Evolutionary conservation across 108 stramenopile species (phyloP).

Genomic region (Skeletonema tropicum): DNA sequence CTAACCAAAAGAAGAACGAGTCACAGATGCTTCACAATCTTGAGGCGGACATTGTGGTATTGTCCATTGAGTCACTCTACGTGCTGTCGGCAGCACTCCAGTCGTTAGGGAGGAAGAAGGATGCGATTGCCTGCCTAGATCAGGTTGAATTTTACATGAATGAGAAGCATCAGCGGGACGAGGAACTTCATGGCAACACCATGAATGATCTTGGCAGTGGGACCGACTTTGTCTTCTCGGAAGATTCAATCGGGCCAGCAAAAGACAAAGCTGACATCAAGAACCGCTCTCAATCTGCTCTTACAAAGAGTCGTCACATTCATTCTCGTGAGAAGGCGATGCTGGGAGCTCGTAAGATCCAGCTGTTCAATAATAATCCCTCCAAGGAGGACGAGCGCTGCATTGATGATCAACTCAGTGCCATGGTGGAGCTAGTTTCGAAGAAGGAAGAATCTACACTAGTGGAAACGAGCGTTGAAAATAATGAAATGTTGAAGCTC

Average conservation of each 20-base stretch:
- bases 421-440: constrained; percentile 29
- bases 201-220: constrained; percentile 27
- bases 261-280: constrained; percentile 48
- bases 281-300: constrained; percentile 26
- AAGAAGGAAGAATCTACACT: constrained; percentile 13
- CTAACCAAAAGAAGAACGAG: constrained; percentile 21
- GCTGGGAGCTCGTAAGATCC: constrained; percentile 27
- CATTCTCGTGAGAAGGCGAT: constrained; percentile 44
- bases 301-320: constrained; percentile 15
- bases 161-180: constrained; percentile 34
- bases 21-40: constrained; percentile 29
- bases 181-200: constrained; percentile 18
- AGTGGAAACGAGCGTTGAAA: neutral
- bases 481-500: constrained; percentile 25
- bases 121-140: constrained; percentile 44
- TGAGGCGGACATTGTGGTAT: constrained; percentile 41
- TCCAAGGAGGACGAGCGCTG: constrained; percentile 31
- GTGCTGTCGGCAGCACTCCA: constrained; percentile 30
- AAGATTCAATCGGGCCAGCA: constrained; percentile 27
- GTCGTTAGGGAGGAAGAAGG: constrained; percentile 14
- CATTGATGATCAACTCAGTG: constrained; percentile 32
- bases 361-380: constrained; percentile 32
- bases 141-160: constrained; percentile 42
- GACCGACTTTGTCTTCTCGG: constrained; percentile 26
- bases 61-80: constrained; percentile 49